phyloP scores from a whole-genome alignment of 768 basidiomycete species.

The Leucosporidium creatinivorum region DNA sequence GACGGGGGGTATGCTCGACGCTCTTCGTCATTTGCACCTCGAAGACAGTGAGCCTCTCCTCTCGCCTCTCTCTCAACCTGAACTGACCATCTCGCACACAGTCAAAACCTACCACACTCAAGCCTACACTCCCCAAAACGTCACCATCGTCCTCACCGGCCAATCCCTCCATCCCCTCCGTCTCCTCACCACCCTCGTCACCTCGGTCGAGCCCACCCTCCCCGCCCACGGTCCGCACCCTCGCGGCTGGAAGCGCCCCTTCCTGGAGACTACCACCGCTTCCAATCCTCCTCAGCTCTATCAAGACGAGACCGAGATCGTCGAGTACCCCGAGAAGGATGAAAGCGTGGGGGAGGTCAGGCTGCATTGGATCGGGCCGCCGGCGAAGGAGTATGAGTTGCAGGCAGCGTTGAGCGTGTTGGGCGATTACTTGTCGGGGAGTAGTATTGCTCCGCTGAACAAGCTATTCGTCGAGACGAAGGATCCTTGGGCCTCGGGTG shows the following conservation, averaged over 20 bases:
- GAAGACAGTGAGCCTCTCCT: slow-evolving; percentile 62
- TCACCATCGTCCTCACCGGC: slow-evolving; percentile 82
- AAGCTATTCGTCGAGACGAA: slow-evolving; percentile 90
- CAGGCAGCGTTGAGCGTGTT: slow-evolving; percentile 77
- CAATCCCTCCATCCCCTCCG: slow-evolving; percentile 64
- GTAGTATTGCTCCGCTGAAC: slow-evolving; percentile 44
- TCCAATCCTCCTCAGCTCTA: slow-evolving; percentile 49
- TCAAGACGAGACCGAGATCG: slow-evolving; percentile 53
- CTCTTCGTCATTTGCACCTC: slow-evolving; percentile 71
- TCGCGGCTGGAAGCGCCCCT: slow-evolving; percentile 86
- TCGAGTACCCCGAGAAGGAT: slow-evolving; percentile 95
- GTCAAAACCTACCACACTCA: slow-evolving; percentile 80
- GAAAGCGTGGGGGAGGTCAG: slow-evolving; percentile 81
- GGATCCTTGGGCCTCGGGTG: slow-evolving; percentile 69
- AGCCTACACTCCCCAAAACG: slow-evolving; percentile 90
- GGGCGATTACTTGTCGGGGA: slow-evolving; percentile 75
- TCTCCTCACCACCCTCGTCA: slow-evolving; percentile 72
- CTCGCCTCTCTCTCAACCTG: slow-evolving; percentile 12
- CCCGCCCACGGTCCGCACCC: slow-evolving; percentile 67
- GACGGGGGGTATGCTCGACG: slow-evolving; percentile 92
- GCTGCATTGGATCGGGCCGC: slow-evolving; percentile 73
- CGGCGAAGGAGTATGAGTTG: slow-evolving; percentile 61
- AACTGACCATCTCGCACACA: slow-evolving; percentile 39
- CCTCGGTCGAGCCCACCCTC: slow-evolving; percentile 73
- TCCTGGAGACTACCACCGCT: slow-evolving; percentile 77